These are phyloP conservation scores for Chytridium lagenaria DNA, from an alignment of 371 early-diverging fungal species.

Conservation along the genomic window DNA sequence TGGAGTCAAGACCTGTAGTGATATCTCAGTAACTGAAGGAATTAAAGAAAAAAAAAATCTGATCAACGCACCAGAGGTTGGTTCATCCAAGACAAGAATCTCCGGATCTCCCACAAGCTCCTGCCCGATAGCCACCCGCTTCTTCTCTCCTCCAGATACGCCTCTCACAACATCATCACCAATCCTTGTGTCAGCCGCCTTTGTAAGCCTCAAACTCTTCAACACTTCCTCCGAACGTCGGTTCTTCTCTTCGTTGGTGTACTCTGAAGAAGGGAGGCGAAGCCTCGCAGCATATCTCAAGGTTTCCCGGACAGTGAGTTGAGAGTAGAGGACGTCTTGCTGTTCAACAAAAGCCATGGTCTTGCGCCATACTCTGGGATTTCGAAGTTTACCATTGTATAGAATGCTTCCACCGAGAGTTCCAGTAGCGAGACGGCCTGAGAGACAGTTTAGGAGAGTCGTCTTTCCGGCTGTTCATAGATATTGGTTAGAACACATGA, in stretches of 20 bases:
- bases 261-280: constrained; percentile 67
- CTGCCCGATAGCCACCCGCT: no score
- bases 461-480: constrained; percentile 32
- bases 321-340: constrained; percentile 77
- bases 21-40: constrained; percentile 90
- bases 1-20: constrained; percentile 81
- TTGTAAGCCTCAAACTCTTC: constrained; percentile 68
- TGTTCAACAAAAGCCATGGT: constrained; percentile 86
- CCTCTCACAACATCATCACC: constrained; percentile 69
- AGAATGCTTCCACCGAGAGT: constrained; percentile 63
- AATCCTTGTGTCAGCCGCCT: constrained; percentile 70
- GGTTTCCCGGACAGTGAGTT: constrained; percentile 85
- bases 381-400: no score
- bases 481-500: no score
- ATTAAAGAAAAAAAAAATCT: constrained; percentile 85
- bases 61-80: constrained; percentile 65
- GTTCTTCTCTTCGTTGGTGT: constrained; percentile 55
- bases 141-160: constrained; percentile 89
- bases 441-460: constrained; percentile 27
- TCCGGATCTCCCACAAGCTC: constrained; percentile 64
- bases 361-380: constrained; percentile 60
- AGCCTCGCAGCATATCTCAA: constrained; percentile 84
- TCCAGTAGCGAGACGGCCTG: constrained; percentile 62
- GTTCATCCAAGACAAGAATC: constrained; percentile 72
- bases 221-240: constrained; percentile 67